These are phyloP conservation scores for Daedalea quercina DNA, from an alignment of 768 basidiomycete genomes.

Conservation along the genomic window DNA sequence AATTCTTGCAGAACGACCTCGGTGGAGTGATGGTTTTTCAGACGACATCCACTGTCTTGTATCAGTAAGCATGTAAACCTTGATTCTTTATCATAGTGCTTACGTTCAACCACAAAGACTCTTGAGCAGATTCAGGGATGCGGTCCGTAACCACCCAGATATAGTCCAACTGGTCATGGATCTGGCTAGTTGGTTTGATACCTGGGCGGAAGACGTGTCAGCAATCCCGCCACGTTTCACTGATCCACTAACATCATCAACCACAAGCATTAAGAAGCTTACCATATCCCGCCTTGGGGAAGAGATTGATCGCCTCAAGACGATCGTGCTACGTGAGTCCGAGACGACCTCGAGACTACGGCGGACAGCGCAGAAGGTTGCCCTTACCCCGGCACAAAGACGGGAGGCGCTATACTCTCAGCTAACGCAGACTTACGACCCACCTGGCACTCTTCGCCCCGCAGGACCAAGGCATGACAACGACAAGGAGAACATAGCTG, in stretches of 20 bases:
- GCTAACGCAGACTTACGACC: conserved; percentile 11
- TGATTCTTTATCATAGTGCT: not conserved
- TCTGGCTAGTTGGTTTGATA: conserved; percentile 17
- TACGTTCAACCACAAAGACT: conserved; percentile 16
- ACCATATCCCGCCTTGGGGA: conserved; percentile 11
- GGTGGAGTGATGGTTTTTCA: conserved; percentile 38
- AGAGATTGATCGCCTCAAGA: conserved; percentile 13
- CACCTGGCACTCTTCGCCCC: conserved; percentile 25
- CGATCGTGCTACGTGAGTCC: conserved; percentile 20
- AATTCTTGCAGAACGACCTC: conserved; percentile 10
- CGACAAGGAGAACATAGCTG: conserved; percentile 44
- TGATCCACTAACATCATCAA: conserved; percentile 11
- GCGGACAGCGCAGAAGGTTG: not conserved
- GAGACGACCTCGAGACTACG: not conserved
- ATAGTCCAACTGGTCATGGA: conserved; percentile 16
- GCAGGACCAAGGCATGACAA: conserved; percentile 65
- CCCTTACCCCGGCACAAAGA: conserved; percentile 1
- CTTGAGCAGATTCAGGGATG: conserved; percentile 22
- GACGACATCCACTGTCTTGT: conserved; percentile 39
- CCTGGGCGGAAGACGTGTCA: conserved; percentile 19
- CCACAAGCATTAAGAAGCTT: conserved; percentile 5
- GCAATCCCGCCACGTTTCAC: conserved; percentile 13
- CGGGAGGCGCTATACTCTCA: not conserved
- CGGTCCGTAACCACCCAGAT: conserved; percentile 12
- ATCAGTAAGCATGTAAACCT: conserved; percentile 34